Evolutionary conservation across 2,329 filamentous ascomycete genomes (phyloP), one percentile per base, ranked within the genome.

Genomic region (Endoconidiophora laricicola): DNA sequence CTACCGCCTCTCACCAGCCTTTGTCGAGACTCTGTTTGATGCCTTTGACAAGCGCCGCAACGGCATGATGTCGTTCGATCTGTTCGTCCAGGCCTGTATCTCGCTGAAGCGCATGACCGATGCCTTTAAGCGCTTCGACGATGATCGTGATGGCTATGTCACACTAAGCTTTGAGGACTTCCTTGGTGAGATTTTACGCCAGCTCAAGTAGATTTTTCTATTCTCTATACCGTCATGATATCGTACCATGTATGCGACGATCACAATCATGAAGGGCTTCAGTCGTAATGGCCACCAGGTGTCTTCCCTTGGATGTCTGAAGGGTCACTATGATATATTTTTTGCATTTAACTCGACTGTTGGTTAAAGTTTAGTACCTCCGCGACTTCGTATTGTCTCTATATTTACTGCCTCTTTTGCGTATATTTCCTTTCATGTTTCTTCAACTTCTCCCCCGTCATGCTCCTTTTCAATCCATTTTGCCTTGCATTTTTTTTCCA

Each of bases 121-220:
- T 65, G 87, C 94, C 24, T 98, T 98, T 65, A 98, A 98, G 73
- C 90, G 88, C 66, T 98, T 96, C 64, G 91, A 98, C 58, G 85
- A 94, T 60, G 91, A 98, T 65, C 78, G 91, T 40, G 91, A 96
- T 66, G 91, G 91, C 1, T 96, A 88, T 63, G 85, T 88, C 58
- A 88, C 82, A 3, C 66, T 88, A 49, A 85, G 81, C 62, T 88
- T 88, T 59, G 83, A 87, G 67, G 82, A 87, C 59, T 87, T 87
- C 62, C 66, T 87, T 60, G 80, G 78, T 37, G 81, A 79, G 66
- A 78, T 79, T 55, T 57, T 79, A 56, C 74, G 74, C 61, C 76
- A 79, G 64, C 63, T 79, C 54, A 75, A 71, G 65, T 76, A 65
- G 46, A 18, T 16, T 5, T 40, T 37, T 12, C 23, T 3, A 14